These are phyloP conservation scores for Chaetoceros tenuissimus DNA, from an alignment of 108 stramenopile genomes.

Conservation along the genomic window DNA sequence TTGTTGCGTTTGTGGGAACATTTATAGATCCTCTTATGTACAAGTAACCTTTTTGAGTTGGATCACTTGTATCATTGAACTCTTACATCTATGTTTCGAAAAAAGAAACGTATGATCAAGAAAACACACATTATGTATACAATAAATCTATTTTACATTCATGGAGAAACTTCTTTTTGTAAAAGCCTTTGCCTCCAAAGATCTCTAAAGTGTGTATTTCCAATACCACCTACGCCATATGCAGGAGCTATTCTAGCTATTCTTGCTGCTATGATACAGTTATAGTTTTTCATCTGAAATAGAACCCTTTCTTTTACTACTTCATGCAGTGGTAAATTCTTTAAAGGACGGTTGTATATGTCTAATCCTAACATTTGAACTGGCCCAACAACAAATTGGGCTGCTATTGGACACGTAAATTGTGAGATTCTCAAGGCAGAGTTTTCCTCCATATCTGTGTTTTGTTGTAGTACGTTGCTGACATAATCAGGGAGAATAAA, in stretches of 20 bases:
- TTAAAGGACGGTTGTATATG: constrained; percentile 37
- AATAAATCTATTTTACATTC: no score
- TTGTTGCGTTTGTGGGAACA: constrained; percentile 44
- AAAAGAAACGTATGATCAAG: no score
- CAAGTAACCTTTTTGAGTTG: no score
- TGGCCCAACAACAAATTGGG: constrained; percentile 45
- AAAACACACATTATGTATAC: no score
- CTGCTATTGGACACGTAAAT: constrained; percentile 22
- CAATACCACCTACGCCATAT: constrained; percentile 47
- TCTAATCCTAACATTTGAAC: constrained; percentile 45
- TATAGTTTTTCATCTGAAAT: constrained; percentile 14
- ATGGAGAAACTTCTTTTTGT: constrained; percentile 9
- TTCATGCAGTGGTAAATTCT: neutral
- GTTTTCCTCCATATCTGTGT: constrained; percentile 10
- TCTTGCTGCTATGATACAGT: constrained; percentile 24
- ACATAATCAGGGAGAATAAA: constrained; percentile 45
- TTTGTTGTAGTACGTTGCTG: neutral
- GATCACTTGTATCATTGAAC: no score
- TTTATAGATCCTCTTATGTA: constrained; percentile 21
- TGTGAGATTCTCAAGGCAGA: constrained; percentile 24
- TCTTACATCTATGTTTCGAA: no score
- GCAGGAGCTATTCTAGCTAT: constrained; percentile 44
- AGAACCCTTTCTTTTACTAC: constrained; percentile 11
- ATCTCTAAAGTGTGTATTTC: constrained; percentile 21
- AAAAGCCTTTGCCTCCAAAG: constrained; percentile 11